Evolutionary conservation across 2,329 filamentous ascomycete species (phyloP).

Genomic region (Botrytis deweyae): DNA sequence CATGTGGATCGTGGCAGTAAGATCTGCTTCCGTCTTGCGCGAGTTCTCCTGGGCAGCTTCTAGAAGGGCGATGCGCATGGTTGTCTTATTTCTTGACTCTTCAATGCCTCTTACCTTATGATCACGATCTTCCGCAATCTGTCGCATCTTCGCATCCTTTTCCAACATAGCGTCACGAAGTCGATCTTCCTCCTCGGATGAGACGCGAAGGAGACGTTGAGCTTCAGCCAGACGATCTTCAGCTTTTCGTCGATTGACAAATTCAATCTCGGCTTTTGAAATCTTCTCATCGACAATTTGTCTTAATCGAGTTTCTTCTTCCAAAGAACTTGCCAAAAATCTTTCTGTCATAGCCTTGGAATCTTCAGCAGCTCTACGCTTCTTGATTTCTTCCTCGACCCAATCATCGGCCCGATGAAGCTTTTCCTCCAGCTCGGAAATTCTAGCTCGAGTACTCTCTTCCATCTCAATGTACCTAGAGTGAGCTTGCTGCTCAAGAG

Average conservation of each 20-base stretch:
- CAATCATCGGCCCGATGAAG: conserved; percentile 62
- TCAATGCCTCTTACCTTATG: conserved; percentile 61
- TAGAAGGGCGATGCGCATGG: conserved; percentile 64
- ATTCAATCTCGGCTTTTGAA: conserved; percentile 60
- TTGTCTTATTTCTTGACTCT: conserved; percentile 52
- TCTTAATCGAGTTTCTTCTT: conserved; percentile 66
- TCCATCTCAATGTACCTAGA: conserved; percentile 47
- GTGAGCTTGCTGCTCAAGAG: conserved; percentile 58
- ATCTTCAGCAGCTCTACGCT: conserved; percentile 67
- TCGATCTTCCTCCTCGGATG: conserved; percentile 70
- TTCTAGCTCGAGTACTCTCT: conserved; percentile 23
- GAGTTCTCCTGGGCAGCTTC: conserved; percentile 63
- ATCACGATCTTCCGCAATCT: conserved; percentile 68
- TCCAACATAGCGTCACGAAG: conserved; percentile 68
- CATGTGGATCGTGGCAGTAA: conserved; percentile 54
- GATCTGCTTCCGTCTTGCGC: conserved; percentile 54
- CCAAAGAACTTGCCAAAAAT: conserved; percentile 62
- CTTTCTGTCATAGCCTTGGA: conserved; percentile 50
- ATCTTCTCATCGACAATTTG: conserved; percentile 61
- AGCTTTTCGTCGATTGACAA: conserved; percentile 60
- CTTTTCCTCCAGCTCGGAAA: conserved; percentile 69
- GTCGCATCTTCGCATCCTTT: conserved; percentile 64
- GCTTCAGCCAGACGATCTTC: conserved; percentile 72
- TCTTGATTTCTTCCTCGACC: conserved; percentile 61
- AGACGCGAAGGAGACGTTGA: conserved; percentile 66